A percentile compares a stretch with the other conserved stretches of the same genome.
Evolutionary conservation across 306 rosid species (phyloP).

Genomic region (Cucurbita pepo): DNA sequence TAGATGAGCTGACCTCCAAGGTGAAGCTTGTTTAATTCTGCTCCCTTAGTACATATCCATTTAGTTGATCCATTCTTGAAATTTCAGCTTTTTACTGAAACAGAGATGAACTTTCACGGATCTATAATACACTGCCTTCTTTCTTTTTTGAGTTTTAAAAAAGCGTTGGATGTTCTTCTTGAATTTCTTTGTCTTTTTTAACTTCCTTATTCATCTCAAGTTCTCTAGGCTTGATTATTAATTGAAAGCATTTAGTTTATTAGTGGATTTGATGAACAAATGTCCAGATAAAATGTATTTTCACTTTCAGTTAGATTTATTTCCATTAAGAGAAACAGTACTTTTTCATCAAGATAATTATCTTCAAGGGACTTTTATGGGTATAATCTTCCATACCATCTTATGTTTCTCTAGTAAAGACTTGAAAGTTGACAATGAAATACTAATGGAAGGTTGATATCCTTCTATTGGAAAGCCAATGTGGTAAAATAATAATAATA

Average conservation of each 20-base stretch:
- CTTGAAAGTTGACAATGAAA: no score
- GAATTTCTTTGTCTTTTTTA: background rate
- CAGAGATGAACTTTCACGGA: background rate
- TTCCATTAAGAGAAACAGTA: background rate
- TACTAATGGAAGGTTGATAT: no score
- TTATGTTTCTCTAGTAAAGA: background rate
- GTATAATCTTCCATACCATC: background rate
- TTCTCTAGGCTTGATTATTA: background rate
- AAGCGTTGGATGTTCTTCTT: background rate
- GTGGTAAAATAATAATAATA: no score
- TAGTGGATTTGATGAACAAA: background rate
- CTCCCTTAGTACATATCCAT: background rate
- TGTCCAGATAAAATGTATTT: background rate
- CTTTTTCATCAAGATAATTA: background rate
- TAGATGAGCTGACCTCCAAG: conserved; percentile 89
- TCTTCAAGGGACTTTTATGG: background rate
- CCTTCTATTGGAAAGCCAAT: no score
- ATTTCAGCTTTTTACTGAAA: background rate
- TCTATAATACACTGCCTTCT: background rate
- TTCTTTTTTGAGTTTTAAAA: background rate
- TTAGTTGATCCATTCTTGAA: background rate
- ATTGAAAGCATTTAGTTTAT: background rate
- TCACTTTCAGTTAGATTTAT: no score
- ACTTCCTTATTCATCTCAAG: background rate
- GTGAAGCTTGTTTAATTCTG: conserved; percentile 14